Evolutionary conservation across 768 basidiomycete species (phyloP).

Genomic region (Boletus sensibilis): DNA sequence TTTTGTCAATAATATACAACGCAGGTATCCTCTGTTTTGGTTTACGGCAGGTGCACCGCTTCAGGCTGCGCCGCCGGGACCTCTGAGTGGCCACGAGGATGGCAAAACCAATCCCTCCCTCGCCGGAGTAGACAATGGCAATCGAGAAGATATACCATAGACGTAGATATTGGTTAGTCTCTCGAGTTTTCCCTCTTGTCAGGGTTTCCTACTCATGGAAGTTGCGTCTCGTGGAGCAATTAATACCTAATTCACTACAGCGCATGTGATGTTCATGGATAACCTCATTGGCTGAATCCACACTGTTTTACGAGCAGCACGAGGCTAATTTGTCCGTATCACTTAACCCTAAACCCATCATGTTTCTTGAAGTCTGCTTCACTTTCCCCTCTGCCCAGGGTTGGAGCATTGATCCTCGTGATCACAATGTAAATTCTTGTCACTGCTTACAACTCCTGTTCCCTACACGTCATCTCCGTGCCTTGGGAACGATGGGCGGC

Average conservation of each 20-base stretch:
- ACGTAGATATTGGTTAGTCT: slow-evolving; percentile 8
- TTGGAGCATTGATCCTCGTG: slow-evolving; percentile 5
- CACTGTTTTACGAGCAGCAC: slow-evolving; percentile 4
- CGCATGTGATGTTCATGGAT: not conserved
- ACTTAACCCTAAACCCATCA: slow-evolving; percentile 30
- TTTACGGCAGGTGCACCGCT: slow-evolving; percentile 19
- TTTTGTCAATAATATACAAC: slow-evolving; percentile 50
- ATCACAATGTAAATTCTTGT: slow-evolving; percentile 4
- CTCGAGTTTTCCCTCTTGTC: not conserved
- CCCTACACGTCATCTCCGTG: slow-evolving; percentile 12
- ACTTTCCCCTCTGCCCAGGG: slow-evolving; percentile 34
- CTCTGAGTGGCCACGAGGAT: not conserved
- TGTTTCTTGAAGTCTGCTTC: slow-evolving; percentile 10
- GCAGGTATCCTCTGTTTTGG: slow-evolving; percentile 49
- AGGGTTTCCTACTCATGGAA: slow-evolving; percentile 5
- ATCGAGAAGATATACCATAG: not conserved
- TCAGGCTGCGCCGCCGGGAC: not conserved
- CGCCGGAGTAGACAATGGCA: not conserved
- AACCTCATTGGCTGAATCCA: slow-evolving; percentile 1
- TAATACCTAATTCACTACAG: not conserved
- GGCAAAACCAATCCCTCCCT: not conserved
- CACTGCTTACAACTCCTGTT: slow-evolving; percentile 3
- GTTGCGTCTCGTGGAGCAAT: not conserved
- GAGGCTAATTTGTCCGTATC: slow-evolving; percentile 11
- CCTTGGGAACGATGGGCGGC: slow-evolving; percentile 14